These are phyloP conservation scores for Erysimum pusillum DNA, from an alignment of 441 rosid genomes.

Conservation along the genomic window DNA sequence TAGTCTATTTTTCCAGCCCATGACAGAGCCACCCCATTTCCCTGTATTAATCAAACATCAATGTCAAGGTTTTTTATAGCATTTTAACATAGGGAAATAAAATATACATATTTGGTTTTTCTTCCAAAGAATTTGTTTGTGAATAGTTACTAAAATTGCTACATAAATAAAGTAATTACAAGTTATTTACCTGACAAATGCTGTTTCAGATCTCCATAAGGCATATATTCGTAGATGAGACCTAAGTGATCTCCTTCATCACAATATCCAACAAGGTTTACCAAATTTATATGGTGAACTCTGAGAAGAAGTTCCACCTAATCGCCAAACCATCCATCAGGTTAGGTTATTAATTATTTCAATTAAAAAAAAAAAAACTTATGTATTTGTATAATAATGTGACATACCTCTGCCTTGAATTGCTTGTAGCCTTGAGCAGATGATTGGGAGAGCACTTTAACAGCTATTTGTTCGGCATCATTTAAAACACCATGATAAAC, in stretches of 20 bases:
- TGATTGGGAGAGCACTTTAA: constrained; percentile 50
- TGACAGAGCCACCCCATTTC: no score
- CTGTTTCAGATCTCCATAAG: constrained; percentile 51
- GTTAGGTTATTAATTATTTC: constrained; percentile 13
- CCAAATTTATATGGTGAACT: constrained; percentile 48
- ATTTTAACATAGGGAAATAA: no score
- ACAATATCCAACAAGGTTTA: constrained; percentile 45
- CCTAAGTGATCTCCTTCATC: constrained; percentile 33
- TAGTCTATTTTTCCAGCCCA: no score
- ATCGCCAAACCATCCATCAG: constrained; percentile 37
- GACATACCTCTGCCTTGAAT: constrained; percentile 51
- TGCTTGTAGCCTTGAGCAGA: constrained; percentile 59
- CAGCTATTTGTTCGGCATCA: constrained; percentile 47
- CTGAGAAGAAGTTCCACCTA: constrained; percentile 36
- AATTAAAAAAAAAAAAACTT: not conserved
- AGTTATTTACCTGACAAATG: constrained; percentile 33
- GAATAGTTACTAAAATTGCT: not conserved
- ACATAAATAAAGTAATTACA: not conserved
- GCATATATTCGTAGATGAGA: constrained; percentile 47
- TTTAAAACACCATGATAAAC: constrained; percentile 51
- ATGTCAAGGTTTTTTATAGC: no score
- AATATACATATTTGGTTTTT: no score
- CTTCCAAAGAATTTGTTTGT: not conserved
- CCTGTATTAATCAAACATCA: no score
- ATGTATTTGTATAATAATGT: not conserved